Conservation (phyloP, 129 eudicot species). For the Scalesia atractyloides region DNA sequence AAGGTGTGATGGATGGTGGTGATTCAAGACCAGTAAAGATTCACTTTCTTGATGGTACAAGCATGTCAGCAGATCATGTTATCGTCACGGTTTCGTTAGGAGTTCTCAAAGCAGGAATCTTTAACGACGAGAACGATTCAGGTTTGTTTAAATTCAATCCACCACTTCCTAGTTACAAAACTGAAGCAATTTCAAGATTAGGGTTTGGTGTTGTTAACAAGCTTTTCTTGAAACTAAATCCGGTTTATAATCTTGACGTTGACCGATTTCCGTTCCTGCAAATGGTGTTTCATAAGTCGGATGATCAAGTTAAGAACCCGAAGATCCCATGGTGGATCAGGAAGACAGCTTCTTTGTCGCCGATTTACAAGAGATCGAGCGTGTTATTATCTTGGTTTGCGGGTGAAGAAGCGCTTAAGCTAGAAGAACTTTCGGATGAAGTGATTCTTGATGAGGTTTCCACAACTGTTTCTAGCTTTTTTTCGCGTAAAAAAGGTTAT, state of each 20-base stretch:
- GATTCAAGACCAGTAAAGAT: constrained; percentile 58
- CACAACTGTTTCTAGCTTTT: constrained; percentile 60
- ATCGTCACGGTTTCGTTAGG: constrained; percentile 90
- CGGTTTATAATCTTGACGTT: constrained; percentile 33
- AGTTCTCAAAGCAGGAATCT: constrained; percentile 68
- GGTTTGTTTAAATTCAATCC: constrained; percentile 51
- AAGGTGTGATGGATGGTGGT: constrained; percentile 10
- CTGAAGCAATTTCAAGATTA: constrained; percentile 65
- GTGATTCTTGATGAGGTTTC: constrained; percentile 64
- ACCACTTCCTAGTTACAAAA: constrained; percentile 67
- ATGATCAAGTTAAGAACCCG: constrained; percentile 41
- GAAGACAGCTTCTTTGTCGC: constrained; percentile 57
- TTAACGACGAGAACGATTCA: constrained; percentile 17
- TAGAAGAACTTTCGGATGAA: constrained; percentile 60
- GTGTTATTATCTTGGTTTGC: constrained; percentile 82
- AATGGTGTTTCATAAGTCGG: constrained; percentile 61
- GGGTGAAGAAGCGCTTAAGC: constrained; percentile 76
- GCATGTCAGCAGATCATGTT: constrained; percentile 74
- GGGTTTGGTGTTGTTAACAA: constrained; percentile 92
- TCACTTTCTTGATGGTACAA: constrained; percentile 74
- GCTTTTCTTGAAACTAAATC: constrained; percentile 61
- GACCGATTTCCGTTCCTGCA: constrained; percentile 66
- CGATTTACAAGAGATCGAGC: constrained; percentile 59
- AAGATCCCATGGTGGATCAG: constrained; percentile 88
- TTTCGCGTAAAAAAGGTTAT: constrained; percentile 26